These are phyloP conservation scores for Heterobasidion parviporum DNA, from an alignment of 1,284 basidiomycete genomes.

Conservation along the genomic window DNA sequence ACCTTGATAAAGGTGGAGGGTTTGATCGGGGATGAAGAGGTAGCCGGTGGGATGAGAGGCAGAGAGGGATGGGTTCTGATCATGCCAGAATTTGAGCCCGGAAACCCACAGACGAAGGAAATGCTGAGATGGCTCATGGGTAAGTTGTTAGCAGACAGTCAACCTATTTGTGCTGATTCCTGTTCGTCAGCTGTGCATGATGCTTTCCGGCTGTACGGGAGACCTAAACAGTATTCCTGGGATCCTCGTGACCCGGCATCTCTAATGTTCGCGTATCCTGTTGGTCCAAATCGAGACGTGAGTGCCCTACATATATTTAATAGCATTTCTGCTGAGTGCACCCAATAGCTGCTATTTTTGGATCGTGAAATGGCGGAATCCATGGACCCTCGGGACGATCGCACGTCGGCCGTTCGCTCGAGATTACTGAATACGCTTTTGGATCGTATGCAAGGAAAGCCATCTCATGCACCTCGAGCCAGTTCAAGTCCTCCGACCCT, in stretches of 20 bases:
- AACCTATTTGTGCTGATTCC: constrained; percentile 5
- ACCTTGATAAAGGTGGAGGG: constrained; percentile 89
- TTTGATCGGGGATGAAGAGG: constrained; percentile 68
- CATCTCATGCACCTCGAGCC: neutral
- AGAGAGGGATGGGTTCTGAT: neutral
- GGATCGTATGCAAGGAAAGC: constrained; percentile 46
- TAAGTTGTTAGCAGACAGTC: constrained; percentile 22
- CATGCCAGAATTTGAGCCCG: constrained; percentile 19
- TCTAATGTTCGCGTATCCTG: constrained; percentile 79
- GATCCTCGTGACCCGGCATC: constrained; percentile 71
- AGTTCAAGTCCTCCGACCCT: constrained; percentile 15
- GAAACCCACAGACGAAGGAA: constrained; percentile 48
- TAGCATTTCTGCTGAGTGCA: constrained; percentile 3
- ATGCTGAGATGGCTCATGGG: constrained; percentile 95
- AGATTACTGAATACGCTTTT: constrained; percentile 57
- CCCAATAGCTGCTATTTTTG: constrained; percentile 73
- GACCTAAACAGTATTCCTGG: constrained; percentile 79
- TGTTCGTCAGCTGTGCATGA: constrained; percentile 68
- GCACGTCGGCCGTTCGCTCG: constrained; percentile 61
- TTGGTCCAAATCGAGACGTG: constrained; percentile 68
- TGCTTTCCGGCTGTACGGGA: constrained; percentile 80
- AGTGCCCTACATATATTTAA: constrained; percentile 18
- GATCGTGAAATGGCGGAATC: constrained; percentile 78
- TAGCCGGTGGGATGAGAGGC: constrained; percentile 44
- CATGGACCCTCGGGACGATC: constrained; percentile 74